Conservation (phyloP, 495 filamentous ascomycete genomes). For the Pyrenula massariospora region DNA sequence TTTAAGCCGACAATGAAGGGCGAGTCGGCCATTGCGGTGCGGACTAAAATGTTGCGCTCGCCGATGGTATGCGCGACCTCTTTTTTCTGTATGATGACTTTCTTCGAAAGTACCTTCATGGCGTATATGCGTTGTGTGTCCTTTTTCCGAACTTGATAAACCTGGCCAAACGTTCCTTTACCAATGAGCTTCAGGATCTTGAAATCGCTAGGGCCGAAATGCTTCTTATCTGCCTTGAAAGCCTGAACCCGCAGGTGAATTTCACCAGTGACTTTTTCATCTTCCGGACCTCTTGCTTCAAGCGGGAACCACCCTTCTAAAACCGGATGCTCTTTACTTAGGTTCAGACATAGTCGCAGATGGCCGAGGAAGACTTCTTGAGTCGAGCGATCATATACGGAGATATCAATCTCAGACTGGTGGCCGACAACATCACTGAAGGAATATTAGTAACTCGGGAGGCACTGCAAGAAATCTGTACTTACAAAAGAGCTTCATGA, state of each 20-base stretch:
- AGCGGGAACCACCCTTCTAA: constrained; percentile 81
- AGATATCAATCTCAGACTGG: constrained; percentile 83
- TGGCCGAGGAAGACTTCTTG: constrained; percentile 89
- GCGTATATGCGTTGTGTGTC: constrained; percentile 93
- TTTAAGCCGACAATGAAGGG: constrained; percentile 97
- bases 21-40: constrained; percentile 89
- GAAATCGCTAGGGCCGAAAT: constrained; percentile 95
- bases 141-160: constrained; percentile 98
- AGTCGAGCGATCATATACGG: constrained; percentile 78
- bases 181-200: constrained; percentile 92
- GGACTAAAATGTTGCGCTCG: constrained; percentile 92
- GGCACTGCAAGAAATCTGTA: constrained; percentile 8
- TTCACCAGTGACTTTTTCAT: constrained; percentile 74
- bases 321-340: constrained; percentile 53
- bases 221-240: constrained; percentile 80
- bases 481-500: constrained; percentile 90
- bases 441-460: constrained; percentile 6
- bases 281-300: constrained; percentile 49
- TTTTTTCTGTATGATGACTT: constrained; percentile 99
- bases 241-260: constrained; percentile 78
- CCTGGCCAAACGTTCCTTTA: constrained; percentile 98
- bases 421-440: constrained; percentile 89
- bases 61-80: constrained; percentile 95
- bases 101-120: constrained; percentile 98
- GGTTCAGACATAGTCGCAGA: constrained; percentile 60